These are phyloP conservation scores for Pythium oligandrum DNA, from an alignment of 352 stramenopile species.

Conservation along the genomic window DNA sequence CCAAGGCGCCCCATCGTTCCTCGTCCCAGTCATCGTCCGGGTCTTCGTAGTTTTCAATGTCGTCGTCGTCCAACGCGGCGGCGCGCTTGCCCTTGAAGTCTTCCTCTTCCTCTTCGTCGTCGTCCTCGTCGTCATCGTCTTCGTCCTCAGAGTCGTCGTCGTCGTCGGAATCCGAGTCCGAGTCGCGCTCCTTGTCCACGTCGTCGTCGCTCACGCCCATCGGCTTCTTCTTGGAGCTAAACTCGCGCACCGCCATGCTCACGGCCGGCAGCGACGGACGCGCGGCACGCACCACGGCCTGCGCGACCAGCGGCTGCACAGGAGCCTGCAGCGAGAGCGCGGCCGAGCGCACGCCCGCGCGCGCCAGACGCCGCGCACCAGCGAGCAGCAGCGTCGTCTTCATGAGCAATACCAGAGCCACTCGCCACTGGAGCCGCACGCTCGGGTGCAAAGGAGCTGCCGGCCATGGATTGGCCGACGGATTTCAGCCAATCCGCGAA, in stretches of 20 bases:
- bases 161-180: conserved; percentile 25
- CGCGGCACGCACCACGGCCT: not conserved
- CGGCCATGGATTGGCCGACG: no score
- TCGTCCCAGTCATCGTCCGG: conserved; percentile 60
- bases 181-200: conserved; percentile 15
- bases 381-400: conserved; percentile 40
- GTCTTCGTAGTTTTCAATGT: conserved; percentile 20
- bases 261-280: conserved; percentile 7
- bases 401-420: conserved; percentile 12
- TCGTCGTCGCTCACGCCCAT: conserved; percentile 12
- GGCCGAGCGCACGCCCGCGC: conserved; percentile 11
- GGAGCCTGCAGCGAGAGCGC: conserved; percentile 3
- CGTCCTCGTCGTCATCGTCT: conserved; percentile 7
- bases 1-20: conserved; percentile 51
- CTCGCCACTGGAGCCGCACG: conserved; percentile 19
- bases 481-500: conserved; percentile 3
- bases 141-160: conserved; percentile 25
- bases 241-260: conserved; percentile 20
- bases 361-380: conserved; percentile 24
- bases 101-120: conserved; percentile 12
- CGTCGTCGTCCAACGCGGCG: conserved; percentile 31
- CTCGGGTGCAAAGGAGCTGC: conserved; percentile 4
- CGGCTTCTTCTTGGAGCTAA: conserved; percentile 23
- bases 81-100: conserved; percentile 3
- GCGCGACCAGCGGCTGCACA: not conserved